Evolutionary conservation across 2,329 filamentous ascomycete species (phyloP).

Genomic region (Arthroderma uncinatum): DNA sequence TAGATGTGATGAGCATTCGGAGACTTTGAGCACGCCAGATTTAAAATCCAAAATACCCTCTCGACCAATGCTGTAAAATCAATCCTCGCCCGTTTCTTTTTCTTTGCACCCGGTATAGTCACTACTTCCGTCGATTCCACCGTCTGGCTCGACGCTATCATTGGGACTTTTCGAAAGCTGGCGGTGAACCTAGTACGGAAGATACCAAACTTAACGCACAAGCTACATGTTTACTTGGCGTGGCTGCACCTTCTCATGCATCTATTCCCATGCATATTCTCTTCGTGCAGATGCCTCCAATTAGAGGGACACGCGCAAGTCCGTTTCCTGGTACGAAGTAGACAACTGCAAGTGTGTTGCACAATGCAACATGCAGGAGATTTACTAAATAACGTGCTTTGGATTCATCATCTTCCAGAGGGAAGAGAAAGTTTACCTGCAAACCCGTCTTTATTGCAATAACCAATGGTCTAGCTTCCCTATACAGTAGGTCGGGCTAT

Average conservation of each 20-base stretch:
- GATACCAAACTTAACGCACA: no score
- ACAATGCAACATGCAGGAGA: not conserved
- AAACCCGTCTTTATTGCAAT: not conserved
- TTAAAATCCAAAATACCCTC: not conserved
- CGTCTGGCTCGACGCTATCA: no score
- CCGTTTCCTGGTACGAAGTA: not conserved
- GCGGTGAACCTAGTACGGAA: no score
- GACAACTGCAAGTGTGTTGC: not conserved
- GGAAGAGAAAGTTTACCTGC: not conserved
- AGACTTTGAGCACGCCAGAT: not conserved
- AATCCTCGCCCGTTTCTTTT: no score
- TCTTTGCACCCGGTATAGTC: no score
- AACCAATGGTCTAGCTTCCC: not conserved
- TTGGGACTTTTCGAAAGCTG: no score
- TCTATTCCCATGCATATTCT: no score
- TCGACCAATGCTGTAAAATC: not conserved
- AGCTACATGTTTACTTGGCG: no score
- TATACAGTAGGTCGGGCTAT: not conserved
- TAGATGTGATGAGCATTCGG: not conserved
- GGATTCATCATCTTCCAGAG: not conserved
- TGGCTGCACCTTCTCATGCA: no score
- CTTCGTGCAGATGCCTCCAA: not conserved
- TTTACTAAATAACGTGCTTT: not conserved
- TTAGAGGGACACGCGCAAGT: not conserved
- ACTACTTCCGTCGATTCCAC: no score